Conservation (phyloP, 495 filamentous ascomycete genomes). For the Schizothecium vesticola region DNA sequence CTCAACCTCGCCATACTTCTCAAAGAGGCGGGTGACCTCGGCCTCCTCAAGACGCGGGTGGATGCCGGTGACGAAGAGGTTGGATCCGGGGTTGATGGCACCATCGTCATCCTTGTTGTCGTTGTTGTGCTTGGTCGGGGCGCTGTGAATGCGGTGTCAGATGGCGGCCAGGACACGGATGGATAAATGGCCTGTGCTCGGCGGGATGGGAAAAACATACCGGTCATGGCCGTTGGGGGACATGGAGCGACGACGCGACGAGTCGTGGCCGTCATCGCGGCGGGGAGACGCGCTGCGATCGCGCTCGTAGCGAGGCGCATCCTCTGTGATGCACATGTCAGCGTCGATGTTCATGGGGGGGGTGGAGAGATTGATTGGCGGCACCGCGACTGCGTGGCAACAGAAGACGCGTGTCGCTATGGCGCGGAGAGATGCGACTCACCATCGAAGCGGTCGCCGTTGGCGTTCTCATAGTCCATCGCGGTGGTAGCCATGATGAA, state of each 20-base stretch:
- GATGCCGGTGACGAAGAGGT: slow-evolving; percentile 98
- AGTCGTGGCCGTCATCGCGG: slow-evolving; percentile 63
- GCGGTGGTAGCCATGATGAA: slow-evolving; percentile 48
- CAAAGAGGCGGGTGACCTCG: slow-evolving; percentile 90
- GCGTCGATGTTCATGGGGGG: neutral
- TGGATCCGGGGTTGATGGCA: slow-evolving; percentile 86
- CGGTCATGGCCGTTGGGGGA: slow-evolving; percentile 65
- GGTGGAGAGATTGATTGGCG: neutral
- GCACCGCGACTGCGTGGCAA: slow-evolving; percentile 2
- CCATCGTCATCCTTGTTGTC: slow-evolving; percentile 65
- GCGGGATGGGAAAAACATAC: slow-evolving; percentile 47
- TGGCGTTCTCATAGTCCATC: slow-evolving; percentile 85
- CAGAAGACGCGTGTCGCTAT: neutral
- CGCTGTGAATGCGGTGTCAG: slow-evolving; percentile 11
- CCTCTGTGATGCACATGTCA: slow-evolving; percentile 48
- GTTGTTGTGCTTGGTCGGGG: slow-evolving; percentile 27
- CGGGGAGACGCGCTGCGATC: slow-evolving; percentile 92
- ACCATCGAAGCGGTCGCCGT: slow-evolving; percentile 79
- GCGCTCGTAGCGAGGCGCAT: slow-evolving; percentile 66
- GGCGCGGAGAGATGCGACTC: slow-evolving; percentile 30
- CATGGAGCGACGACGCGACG: slow-evolving; percentile 64
- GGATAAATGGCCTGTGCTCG: neutral
- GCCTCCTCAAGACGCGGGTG: slow-evolving; percentile 87
- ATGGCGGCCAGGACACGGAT: neutral
- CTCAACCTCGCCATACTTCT: slow-evolving; percentile 97